These are phyloP conservation scores for Ustilago esculenta DNA, from an alignment of 1,284 basidiomycete genomes.

Conservation along the genomic window DNA sequence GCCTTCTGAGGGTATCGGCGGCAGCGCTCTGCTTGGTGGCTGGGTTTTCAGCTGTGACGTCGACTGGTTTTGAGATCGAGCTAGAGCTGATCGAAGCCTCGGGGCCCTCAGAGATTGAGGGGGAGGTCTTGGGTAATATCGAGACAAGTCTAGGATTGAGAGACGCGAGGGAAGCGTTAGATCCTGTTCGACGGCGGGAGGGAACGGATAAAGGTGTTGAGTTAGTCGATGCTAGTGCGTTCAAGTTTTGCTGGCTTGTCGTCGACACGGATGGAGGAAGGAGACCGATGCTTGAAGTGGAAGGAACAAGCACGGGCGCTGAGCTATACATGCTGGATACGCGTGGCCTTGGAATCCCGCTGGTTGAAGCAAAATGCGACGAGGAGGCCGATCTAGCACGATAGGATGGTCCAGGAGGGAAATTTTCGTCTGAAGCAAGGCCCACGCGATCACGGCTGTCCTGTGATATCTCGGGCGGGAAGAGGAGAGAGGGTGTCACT, in stretches of 20 bases:
- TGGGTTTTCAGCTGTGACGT: not conserved
- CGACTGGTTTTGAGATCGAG: not conserved
- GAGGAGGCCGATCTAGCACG: slow-evolving; percentile 5
- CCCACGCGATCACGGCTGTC: not conserved
- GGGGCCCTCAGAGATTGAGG: slow-evolving; percentile 22
- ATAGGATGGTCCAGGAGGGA: not conserved
- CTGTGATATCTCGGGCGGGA: slow-evolving; percentile 9
- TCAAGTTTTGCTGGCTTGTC: slow-evolving; percentile 15
- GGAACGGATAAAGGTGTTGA: not conserved
- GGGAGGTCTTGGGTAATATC: slow-evolving; percentile 25
- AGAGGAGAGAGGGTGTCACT: slow-evolving; percentile 32
- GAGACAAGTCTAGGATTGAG: slow-evolving; percentile 9
- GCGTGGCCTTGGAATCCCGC: slow-evolving; percentile 3
- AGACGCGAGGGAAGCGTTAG: slow-evolving; percentile 24
- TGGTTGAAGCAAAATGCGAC: not conserved
- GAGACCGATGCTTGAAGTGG: slow-evolving; percentile 7
- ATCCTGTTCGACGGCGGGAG: slow-evolving; percentile 18
- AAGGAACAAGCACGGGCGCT: slow-evolving; percentile 8
- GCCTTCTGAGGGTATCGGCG: slow-evolving; percentile 22
- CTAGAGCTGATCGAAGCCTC: slow-evolving; percentile 3
- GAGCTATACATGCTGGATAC: slow-evolving; percentile 28
- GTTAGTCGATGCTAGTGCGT: slow-evolving; percentile 5
- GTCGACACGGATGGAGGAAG: slow-evolving; percentile 13
- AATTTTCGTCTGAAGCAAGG: slow-evolving; percentile 1
- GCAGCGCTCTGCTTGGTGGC: slow-evolving; percentile 3